phyloP scores from a whole-genome alignment of 768 basidiomycete genomes.

The Tulasnella calospora region DNA sequence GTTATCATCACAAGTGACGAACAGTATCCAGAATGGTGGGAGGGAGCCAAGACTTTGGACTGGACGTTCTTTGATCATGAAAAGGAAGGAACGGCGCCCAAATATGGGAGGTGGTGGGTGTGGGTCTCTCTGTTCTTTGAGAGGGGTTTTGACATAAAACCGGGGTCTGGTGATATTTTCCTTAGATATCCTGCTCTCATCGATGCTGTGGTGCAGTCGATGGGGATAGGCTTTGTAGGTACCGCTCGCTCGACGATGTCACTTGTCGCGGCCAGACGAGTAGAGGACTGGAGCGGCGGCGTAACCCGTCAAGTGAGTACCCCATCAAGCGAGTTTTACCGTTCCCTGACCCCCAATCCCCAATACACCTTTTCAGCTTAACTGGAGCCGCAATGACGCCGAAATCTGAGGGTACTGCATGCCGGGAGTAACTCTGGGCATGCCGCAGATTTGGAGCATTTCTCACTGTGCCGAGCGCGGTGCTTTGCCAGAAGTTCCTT shows the following conservation, averaged over 20 bases:
- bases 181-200: conserved; percentile 67
- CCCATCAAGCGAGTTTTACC: neutral
- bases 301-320: conserved; percentile 43
- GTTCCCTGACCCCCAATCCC: neutral
- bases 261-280: conserved; percentile 57
- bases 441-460: neutral
- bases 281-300: conserved; percentile 61
- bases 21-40: conserved; percentile 39
- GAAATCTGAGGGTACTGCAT: neutral
- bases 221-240: conserved; percentile 63
- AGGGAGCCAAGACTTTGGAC: conserved; percentile 21
- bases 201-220: conserved; percentile 67
- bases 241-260: conserved; percentile 71
- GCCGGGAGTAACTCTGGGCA: neutral
- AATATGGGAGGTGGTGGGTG: conserved; percentile 29
- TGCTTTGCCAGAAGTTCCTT: neutral
- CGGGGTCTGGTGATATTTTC: conserved; percentile 30
- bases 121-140: conserved; percentile 9
- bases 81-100: conserved; percentile 21
- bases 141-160: conserved; percentile 35
- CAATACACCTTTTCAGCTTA: neutral
- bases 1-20: conserved; percentile 68
- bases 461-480: neutral
- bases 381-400: neutral
- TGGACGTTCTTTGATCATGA: conserved; percentile 29